Conservation (phyloP, 2,329 filamentous ascomycete genomes). For the Talaromyces funiculosus region DNA sequence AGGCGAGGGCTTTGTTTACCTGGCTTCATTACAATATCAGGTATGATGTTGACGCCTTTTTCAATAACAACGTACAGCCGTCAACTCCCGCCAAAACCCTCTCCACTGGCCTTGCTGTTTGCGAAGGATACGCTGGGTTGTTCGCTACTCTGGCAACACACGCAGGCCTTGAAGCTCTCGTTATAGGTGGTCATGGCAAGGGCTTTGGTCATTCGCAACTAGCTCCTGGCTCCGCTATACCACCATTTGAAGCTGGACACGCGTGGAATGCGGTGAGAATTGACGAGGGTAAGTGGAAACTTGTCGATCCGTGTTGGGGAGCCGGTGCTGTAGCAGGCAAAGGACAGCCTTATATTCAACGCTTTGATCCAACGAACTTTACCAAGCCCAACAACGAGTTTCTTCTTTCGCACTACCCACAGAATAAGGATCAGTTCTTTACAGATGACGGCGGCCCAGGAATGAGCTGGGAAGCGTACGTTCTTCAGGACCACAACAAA, state of each 20-base stretch:
- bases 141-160: slow-evolving; percentile 72
- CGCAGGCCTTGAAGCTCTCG: slow-evolving; percentile 70
- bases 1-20: slow-evolving; percentile 85
- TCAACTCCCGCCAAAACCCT: slow-evolving; percentile 69
- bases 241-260: slow-evolving; percentile 61
- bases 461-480: slow-evolving; percentile 76
- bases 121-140: slow-evolving; percentile 81
- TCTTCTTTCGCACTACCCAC: slow-evolving; percentile 72
- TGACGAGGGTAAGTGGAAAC: slow-evolving; percentile 82
- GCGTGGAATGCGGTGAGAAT: slow-evolving; percentile 93
- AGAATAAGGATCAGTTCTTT: slow-evolving; percentile 63
- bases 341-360: slow-evolving; percentile 57
- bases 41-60: slow-evolving; percentile 78
- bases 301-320: slow-evolving; percentile 90
- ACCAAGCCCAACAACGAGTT: slow-evolving; percentile 71
- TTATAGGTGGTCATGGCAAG: slow-evolving; percentile 77
- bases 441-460: slow-evolving; percentile 61
- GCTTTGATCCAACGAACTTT: slow-evolving; percentile 61
- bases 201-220: slow-evolving; percentile 67
- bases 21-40: slow-evolving; percentile 93
- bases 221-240: slow-evolving; percentile 58
- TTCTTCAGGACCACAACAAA: slow-evolving; percentile 53
- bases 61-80: slow-evolving; percentile 60
- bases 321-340: slow-evolving; percentile 61
- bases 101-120: slow-evolving; percentile 74